Evolutionary conservation across 2,329 filamentous ascomycete genomes (phyloP).

Genomic region (Lasiodiplodia sp.): DNA sequence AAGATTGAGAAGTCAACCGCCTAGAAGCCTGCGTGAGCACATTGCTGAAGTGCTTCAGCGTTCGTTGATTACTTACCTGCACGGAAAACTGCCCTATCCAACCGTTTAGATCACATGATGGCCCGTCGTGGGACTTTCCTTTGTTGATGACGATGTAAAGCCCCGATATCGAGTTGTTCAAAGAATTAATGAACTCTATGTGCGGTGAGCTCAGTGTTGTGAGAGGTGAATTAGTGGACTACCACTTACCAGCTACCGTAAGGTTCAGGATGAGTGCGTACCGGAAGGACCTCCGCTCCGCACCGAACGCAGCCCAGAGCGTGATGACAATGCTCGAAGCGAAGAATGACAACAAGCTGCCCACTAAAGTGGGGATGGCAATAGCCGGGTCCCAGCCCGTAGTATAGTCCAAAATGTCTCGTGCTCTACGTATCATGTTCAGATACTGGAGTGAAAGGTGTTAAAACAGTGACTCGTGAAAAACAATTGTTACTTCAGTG

Average conservation of each 20-base stretch:
- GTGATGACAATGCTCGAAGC: constrained; percentile 35
- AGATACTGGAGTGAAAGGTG: not conserved
- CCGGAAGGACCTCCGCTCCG: constrained; percentile 36
- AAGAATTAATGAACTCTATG: constrained; percentile 51
- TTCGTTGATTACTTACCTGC: constrained; percentile 42
- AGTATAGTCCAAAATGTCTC: not conserved
- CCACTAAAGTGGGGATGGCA: constrained; percentile 35
- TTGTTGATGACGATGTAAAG: constrained; percentile 43
- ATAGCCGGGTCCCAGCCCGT: constrained; percentile 25
- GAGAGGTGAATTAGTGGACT: not conserved
- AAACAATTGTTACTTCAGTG: not conserved
- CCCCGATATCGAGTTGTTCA: constrained; percentile 54
- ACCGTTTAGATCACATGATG: constrained; percentile 52
- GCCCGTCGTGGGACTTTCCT: constrained; percentile 38
- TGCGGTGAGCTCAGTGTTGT: constrained; percentile 29
- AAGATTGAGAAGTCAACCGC: constrained; percentile 52
- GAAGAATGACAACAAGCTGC: constrained; percentile 36
- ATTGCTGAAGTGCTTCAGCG: not conserved
- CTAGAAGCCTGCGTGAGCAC: constrained; percentile 13
- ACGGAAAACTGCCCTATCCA: constrained; percentile 57
- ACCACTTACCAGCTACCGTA: constrained; percentile 34
- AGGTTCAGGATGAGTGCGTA: constrained; percentile 39
- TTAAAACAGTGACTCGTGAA: not conserved
- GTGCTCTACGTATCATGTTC: constrained; percentile 17
- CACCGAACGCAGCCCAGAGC: constrained; percentile 34